Percentiles rank a stretch among this genome's conserved stretches.
phyloP scores from a whole-genome alignment of 805 yeast species.

The Candida endomychidarum region DNA sequence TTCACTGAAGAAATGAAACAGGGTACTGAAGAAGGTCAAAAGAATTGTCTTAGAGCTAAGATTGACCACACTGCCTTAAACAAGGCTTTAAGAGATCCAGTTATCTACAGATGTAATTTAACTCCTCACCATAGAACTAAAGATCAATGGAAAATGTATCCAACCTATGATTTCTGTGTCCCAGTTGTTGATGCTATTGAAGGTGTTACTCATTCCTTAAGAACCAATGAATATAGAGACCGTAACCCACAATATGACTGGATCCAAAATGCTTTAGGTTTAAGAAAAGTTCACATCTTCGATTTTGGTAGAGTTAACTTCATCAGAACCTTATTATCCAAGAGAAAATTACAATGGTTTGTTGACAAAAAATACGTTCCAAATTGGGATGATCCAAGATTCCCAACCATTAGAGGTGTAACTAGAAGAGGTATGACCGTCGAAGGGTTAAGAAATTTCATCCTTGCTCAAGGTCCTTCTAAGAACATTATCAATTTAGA shows the following conservation, averaged over 20 bases:
- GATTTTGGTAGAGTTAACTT: slow-evolving; percentile 98
- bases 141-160: slow-evolving; percentile 89
- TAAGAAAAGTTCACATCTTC: slow-evolving; percentile 96
- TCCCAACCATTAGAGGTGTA: slow-evolving; percentile 99
- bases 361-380: slow-evolving; percentile 85
- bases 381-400: slow-evolving; percentile 99
- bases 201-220: slow-evolving; percentile 96
- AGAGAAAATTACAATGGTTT: slow-evolving; percentile 99
- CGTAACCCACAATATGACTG: slow-evolving; percentile 98
- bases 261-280: slow-evolving; percentile 77
- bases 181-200: slow-evolving; percentile 94
- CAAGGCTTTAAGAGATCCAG: slow-evolving; percentile 97
- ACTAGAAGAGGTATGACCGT: slow-evolving; percentile 99
- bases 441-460: slow-evolving; percentile 93
- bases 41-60: slow-evolving; percentile 95
- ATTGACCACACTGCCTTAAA: slow-evolving; percentile 87
- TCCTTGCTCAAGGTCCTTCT: slow-evolving; percentile 96
- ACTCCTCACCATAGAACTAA: slow-evolving; percentile 99
- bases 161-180: slow-evolving; percentile 98
- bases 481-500: slow-evolving; percentile 94
- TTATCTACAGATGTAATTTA: slow-evolving; percentile 93
- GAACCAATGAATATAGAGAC: slow-evolving; percentile 98
- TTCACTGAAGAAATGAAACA: slow-evolving; percentile 91
- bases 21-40: slow-evolving; percentile 90
- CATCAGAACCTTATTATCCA: slow-evolving; percentile 90